phyloP scores from a whole-genome alignment of 352 stramenopile genomes.

The Phytophthora crassamura region DNA sequence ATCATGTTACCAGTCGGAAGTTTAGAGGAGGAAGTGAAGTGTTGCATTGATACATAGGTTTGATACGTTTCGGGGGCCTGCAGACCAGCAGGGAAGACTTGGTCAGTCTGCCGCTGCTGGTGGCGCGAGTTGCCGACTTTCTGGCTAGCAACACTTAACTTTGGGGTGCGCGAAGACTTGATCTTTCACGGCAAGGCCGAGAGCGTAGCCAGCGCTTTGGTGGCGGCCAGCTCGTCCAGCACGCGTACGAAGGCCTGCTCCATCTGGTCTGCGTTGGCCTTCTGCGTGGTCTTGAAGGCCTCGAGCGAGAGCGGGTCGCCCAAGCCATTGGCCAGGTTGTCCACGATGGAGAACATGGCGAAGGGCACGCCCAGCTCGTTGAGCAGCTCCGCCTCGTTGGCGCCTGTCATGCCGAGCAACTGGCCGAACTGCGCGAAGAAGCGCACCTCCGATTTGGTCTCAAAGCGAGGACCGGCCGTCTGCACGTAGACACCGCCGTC shows the following conservation, averaged over 20 bases:
- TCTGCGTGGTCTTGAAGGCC: constrained; percentile 82
- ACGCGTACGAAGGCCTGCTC: constrained; percentile 68
- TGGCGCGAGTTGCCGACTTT: constrained; percentile 14
- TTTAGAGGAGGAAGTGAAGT: background rate
- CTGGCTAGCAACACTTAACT: background rate
- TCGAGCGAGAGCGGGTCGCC: constrained; percentile 81
- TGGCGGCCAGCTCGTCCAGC: constrained; percentile 55
- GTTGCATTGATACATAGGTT: constrained; percentile 8
- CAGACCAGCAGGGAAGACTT: background rate
- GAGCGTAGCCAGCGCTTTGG: constrained; percentile 43
- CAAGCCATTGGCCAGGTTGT: constrained; percentile 91
- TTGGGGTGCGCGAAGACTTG: background rate
- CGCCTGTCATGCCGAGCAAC: constrained; percentile 90
- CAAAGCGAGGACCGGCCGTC: constrained; percentile 84
- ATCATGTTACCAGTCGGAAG: constrained; percentile 5
- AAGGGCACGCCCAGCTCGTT: constrained; percentile 86
- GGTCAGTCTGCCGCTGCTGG: background rate
- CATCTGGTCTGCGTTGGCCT: constrained; percentile 73
- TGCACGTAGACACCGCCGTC: constrained; percentile 90
- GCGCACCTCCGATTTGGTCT: constrained; percentile 91
- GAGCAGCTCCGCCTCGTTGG: constrained; percentile 87
- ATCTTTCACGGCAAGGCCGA: constrained; percentile 1
- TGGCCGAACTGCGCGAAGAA: constrained; percentile 90
- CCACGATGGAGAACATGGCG: constrained; percentile 88
- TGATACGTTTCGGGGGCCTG: constrained; percentile 13